Evolutionary conservation across 2,329 filamentous ascomycete species (phyloP).

Genomic region (Tolypocladium ovalisporum): DNA sequence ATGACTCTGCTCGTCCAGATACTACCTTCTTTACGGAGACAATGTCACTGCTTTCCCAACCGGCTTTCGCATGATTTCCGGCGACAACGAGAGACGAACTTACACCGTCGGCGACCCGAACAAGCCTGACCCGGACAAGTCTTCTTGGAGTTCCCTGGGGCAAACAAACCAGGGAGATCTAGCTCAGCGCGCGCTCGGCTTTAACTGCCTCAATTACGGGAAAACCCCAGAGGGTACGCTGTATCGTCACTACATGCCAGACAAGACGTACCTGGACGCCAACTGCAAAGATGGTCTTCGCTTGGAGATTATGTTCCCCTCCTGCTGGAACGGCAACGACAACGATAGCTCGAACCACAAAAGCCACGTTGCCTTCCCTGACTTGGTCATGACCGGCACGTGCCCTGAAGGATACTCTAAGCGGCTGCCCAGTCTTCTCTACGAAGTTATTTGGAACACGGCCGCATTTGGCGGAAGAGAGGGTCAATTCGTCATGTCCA

Average conservation of each 20-base stretch:
- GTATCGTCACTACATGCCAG: constrained; percentile 70
- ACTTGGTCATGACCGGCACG: constrained; percentile 61
- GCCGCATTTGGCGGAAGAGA: constrained; percentile 47
- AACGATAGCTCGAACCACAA: constrained; percentile 43
- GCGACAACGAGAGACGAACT: constrained; percentile 54
- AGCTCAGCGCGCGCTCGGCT: constrained; percentile 72
- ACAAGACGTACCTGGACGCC: constrained; percentile 67
- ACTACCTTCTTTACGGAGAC: constrained; percentile 68
- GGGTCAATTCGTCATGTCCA: constrained; percentile 65
- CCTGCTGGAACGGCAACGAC: constrained; percentile 74
- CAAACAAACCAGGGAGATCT: constrained; percentile 58
- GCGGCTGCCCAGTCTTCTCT: constrained; percentile 67
- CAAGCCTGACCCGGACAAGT: constrained; percentile 54
- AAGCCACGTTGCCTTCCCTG: constrained; percentile 67
- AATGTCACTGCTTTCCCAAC: constrained; percentile 63
- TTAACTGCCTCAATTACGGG: constrained; percentile 87
- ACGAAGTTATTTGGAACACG: constrained; percentile 77
- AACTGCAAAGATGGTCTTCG: constrained; percentile 76
- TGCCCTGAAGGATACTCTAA: constrained; percentile 61
- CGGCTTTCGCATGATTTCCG: constrained; percentile 74
- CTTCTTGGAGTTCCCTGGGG: constrained; percentile 53
- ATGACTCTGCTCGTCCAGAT: constrained; percentile 36
- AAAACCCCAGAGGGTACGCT: constrained; percentile 58
- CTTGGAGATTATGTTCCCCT: constrained; percentile 78
- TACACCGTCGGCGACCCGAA: constrained; percentile 61